Evolutionary conservation across 2,329 filamentous ascomycete species (phyloP).

Genomic region (Lachnellula arida): DNA sequence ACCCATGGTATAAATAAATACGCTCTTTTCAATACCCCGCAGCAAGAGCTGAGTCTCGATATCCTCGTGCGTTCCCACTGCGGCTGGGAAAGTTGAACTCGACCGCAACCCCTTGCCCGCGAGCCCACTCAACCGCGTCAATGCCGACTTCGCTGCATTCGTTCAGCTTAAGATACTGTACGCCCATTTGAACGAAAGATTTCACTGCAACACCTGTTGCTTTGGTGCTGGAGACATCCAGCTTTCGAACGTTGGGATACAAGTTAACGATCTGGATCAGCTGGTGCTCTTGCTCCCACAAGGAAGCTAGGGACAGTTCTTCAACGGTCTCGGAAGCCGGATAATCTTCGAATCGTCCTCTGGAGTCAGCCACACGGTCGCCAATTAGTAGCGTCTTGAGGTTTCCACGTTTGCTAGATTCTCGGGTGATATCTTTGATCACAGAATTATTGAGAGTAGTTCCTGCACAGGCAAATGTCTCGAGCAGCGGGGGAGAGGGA

Average conservation of each 20-base stretch:
- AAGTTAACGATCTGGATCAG: conserved; percentile 19
- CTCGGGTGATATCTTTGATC: conserved; percentile 14
- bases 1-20: not conserved
- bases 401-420: conserved; percentile 19
- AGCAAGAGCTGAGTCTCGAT: not conserved
- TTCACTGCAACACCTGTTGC: conserved; percentile 34
- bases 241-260: conserved; percentile 24
- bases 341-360: conserved; percentile 13
- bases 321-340: conserved; percentile 22
- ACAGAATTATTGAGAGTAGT: conserved; percentile 12
- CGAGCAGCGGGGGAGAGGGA: conserved; percentile 22
- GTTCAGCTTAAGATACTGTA: conserved; percentile 25
- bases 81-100: conserved; percentile 11
- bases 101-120: conserved; percentile 25
- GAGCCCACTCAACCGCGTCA: conserved; percentile 33
- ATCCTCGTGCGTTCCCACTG: not conserved
- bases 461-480: conserved; percentile 21
- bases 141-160: conserved; percentile 22
- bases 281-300: conserved; percentile 15
- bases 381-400: conserved; percentile 25
- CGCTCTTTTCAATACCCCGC: not conserved
- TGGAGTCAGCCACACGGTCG: conserved; percentile 4
- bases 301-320: conserved; percentile 18
- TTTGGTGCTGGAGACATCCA: conserved; percentile 26
- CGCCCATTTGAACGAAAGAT: conserved; percentile 26